Conservation (phyloP, 768 basidiomycete species). For the Termitomyces sp. region DNA sequence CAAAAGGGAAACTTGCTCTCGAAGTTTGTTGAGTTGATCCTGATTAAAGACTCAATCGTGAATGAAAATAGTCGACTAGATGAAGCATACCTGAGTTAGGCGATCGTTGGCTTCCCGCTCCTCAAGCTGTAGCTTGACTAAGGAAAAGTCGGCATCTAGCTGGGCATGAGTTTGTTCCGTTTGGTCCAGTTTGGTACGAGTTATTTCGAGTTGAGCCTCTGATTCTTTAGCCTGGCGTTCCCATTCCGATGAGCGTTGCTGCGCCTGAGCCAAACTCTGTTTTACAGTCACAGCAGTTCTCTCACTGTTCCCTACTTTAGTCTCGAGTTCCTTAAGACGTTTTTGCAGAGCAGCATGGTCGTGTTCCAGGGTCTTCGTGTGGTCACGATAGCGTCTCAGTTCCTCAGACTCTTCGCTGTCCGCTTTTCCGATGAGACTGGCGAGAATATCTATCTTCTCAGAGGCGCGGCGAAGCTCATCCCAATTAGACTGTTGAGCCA, state of each 20-base stretch:
- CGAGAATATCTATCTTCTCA: conserved; percentile 71
- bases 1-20: conserved; percentile 62
- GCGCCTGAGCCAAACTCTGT: conserved; percentile 66
- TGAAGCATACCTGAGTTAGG: conserved; percentile 52
- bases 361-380: conserved; percentile 59
- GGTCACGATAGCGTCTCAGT: conserved; percentile 63
- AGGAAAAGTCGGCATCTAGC: conserved; percentile 68
- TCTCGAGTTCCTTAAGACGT: conserved; percentile 71
- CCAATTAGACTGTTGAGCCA: conserved; percentile 72
- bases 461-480: conserved; percentile 68
- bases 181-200: conserved; percentile 62
- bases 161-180: conserved; percentile 63
- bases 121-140: conserved; percentile 70
- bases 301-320: conserved; percentile 58
- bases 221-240: conserved; percentile 74
- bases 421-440: conserved; percentile 56
- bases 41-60: conserved; percentile 26
- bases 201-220: conserved; percentile 61
- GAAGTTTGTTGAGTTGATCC: conserved; percentile 71
- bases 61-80: conserved; percentile 4
- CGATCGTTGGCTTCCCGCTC: conserved; percentile 74
- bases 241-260: conserved; percentile 81
- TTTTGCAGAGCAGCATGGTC: conserved; percentile 69
- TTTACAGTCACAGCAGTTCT: conserved; percentile 54
- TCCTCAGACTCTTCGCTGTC: conserved; percentile 76